Base-by-base conservation (phyloP, 306 rosid species). In the Vicia sativa region DNA sequence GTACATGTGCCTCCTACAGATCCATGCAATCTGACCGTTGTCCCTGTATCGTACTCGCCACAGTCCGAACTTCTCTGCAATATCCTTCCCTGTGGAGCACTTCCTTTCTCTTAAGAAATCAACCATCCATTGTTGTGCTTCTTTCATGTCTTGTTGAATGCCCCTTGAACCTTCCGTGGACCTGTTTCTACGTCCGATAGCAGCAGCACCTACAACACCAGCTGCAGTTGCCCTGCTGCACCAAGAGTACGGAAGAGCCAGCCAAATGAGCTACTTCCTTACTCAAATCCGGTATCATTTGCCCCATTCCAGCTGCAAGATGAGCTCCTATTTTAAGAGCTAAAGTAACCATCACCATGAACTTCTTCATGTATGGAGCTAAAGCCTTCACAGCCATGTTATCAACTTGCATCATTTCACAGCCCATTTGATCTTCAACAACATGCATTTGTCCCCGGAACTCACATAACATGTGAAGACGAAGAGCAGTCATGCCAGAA, bases 311-410 rank as follows among this genome's bases (percentile, higher is more conserved):
- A 18, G 86, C 90, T 3, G 96, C 99, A 67, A 90, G 67, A 60
- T 93, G 99, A n/a, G 99, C 99, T 78, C 97, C 97, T 50, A 93
- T 90, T 77, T 86, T 93, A 37, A 93, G 95, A 65, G 97, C 91
- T 43, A 93, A 85, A 25, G 96, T 93, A 48, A 93, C 68, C 62
- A 93, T 58, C 65, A 81, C 89, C 99, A 93, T 90, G 78, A 93
- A 93, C 80, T 85, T 85, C 55, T 89, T 88, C 81, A 86, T 82
- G 79, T 93, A 89, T 49, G 99, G 99, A 53, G 99, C 97, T 74
- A 93, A 79, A 64, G 78, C 53, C 85, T 80, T 85, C 29, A 90
- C 88, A 3, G 97, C 84, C 41, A 54, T 68, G 71, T 93, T 93
- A 57, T 93, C 97, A 28, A 93, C 92, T 76, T 87, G 95, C 96